These are phyloP conservation scores for Paraleonurus japonicus DNA, from an alignment of 257 asterid genomes.

Conservation along the genomic window DNA sequence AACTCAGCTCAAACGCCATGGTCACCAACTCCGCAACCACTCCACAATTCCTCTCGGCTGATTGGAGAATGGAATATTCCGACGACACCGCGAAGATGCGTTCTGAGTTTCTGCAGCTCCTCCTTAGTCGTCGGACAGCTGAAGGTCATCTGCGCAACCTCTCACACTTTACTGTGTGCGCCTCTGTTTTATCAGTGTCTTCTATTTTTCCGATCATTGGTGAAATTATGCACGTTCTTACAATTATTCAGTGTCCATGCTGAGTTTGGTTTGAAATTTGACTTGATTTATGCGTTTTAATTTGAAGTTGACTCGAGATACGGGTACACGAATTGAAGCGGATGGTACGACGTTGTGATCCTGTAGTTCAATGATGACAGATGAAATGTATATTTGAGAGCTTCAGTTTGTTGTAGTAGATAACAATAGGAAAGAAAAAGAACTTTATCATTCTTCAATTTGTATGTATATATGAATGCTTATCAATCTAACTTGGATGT, in stretches of 20 bases:
- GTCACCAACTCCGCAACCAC: conserved; percentile 21
- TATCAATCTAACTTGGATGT: background rate
- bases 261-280: conserved; percentile 8
- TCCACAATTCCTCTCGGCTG: conserved; percentile 20
- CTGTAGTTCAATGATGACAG: background rate
- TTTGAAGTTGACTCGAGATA: conserved; percentile 5
- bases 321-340: conserved; percentile 16
- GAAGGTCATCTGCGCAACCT: conserved; percentile 38
- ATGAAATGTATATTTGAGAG: conserved; percentile 8
- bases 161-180: background rate
- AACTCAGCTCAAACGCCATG: conserved; percentile 11
- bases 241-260: conserved; percentile 4
- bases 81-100: conserved; percentile 46
- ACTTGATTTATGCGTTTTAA: conserved; percentile 10
- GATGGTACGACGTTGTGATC: conserved; percentile 19
- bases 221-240: background rate
- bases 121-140: conserved; percentile 62
- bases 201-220: background rate
- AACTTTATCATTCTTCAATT: background rate
- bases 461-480: background rate
- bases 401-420: background rate
- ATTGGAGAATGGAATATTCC: conserved; percentile 36
- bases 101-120: conserved; percentile 54
- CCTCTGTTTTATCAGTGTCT: background rate
- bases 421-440: background rate